These are phyloP conservation scores for Irpex sp. DNA, from an alignment of 1,284 basidiomycete species.

Conservation along the genomic window DNA sequence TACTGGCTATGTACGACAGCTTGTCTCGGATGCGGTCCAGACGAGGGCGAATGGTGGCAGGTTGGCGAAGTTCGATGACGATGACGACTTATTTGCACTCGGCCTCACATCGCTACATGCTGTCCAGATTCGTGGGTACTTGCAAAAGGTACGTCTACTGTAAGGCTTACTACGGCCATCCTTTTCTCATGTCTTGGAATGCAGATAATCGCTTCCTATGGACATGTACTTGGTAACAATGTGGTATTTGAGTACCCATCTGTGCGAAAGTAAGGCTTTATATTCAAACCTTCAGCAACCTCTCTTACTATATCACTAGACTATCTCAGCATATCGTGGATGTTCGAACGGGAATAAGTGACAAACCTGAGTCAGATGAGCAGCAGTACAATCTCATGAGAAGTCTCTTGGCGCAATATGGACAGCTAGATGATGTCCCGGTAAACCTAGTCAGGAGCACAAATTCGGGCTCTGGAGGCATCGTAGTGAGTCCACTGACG, in stretches of 20 bases:
- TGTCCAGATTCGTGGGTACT: not conserved
- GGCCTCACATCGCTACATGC: conserved; percentile 17
- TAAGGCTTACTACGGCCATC: not conserved
- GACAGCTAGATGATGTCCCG: not conserved
- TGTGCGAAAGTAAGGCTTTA: conserved; percentile 8
- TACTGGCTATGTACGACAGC: not conserved
- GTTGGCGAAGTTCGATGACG: not conserved
- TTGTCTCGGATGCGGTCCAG: not conserved
- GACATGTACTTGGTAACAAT: conserved; percentile 7
- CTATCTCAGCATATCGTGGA: not conserved
- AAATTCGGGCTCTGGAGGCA: not conserved
- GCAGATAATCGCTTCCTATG: conserved; percentile 1
- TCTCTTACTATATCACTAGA: not conserved
- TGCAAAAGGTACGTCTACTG: conserved; percentile 10
- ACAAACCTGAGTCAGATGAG: not conserved
- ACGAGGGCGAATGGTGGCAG: not conserved
- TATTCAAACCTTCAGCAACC: not conserved
- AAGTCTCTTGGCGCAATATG: conserved; percentile 1
- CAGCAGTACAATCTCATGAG: conserved; percentile 11
- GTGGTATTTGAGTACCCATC: conserved; percentile 19
- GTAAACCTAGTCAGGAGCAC: not conserved
- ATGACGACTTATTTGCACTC: conserved; percentile 16
- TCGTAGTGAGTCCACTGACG: not conserved
- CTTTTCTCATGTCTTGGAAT: not conserved
- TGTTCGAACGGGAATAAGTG: not conserved